phyloP scores from a whole-genome alignment of 129 eudicot genomes.

The Tagetes patula region DNA sequence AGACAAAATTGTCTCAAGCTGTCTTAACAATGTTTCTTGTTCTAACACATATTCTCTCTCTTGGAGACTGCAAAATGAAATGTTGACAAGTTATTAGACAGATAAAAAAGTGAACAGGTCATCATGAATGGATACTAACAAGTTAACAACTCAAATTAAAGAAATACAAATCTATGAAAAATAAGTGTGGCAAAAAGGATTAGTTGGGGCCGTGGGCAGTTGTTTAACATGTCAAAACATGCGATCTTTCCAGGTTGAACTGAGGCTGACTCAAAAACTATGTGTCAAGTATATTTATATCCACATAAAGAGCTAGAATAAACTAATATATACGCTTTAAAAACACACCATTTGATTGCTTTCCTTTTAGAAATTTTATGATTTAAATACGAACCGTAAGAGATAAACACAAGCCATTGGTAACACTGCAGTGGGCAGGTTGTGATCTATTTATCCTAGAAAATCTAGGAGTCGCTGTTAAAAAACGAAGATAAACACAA shows the following conservation, averaged over 20 bases:
- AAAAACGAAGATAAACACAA: not conserved
- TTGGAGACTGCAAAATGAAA: constrained; percentile 59
- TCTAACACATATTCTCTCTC: constrained; percentile 83
- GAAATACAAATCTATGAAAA: not conserved
- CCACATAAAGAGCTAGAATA: not conserved
- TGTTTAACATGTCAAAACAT: constrained; percentile 5
- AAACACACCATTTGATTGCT: not conserved
- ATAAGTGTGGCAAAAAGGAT: not conserved
- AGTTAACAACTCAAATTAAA: not conserved
- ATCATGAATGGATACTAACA: constrained; percentile 12
- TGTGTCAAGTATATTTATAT: not conserved
- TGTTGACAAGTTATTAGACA: constrained; percentile 3
- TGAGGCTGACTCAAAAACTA: not conserved
- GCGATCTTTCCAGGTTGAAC: not conserved
- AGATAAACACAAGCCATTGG: not conserved
- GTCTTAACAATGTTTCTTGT: constrained; percentile 84
- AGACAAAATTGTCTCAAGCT: constrained; percentile 88
- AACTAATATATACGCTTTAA: not conserved
- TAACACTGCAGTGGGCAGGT: no score
- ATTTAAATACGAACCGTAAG: not conserved
- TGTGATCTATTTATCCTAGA: no score
- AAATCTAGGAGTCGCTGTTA: no score
- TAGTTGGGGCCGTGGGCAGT: not conserved
- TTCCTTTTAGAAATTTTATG: not conserved
- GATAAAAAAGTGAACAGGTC: not conserved